Evolutionary conservation across 768 basidiomycete species (phyloP), one percentile per base, ranked within the genome.

Genomic region (Coprinopsis sp.): DNA sequence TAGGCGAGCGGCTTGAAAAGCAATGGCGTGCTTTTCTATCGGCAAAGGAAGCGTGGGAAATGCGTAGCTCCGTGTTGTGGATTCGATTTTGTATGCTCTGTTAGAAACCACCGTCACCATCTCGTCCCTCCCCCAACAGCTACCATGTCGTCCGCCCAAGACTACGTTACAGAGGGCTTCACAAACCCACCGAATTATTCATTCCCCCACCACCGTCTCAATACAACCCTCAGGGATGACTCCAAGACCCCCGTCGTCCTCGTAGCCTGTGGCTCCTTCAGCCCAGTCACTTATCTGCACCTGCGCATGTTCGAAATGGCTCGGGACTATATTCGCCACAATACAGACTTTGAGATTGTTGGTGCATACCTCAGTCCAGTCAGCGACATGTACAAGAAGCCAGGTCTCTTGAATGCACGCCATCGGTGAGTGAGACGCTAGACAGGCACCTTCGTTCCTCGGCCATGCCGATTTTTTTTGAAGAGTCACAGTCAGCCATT

Each of bases 291-390:
- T n/a, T 95, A 93, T 60, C 86, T 95, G 42, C 93, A 96, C 61
- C 80, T 97, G 51, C 89, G 96, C 55, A 97, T 99, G 93, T 99
- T 98, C 67, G 96, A 98, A 64, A 98, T 99, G 96, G 96, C 95
- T 46, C 88, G 87, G 68, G 96, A 98, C 73, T 93, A 92, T 59
- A 81, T 89, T 44, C 82, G 91, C 42, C 88, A 92, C 57, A 91
- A 93, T 64, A 92, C 91, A 38, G 73, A 88, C 53, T 96, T 90
- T 58, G 91, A 96, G 67, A 89, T 99, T 56, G 76, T 97, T 58
- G 96, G 88, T 22, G 93, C 92, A 2, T 98, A 97, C 69, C 81
- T 97, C 58, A 95, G 92, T 55, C 95, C 96, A 25, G 96, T 99
- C 62, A 87, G 82, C 59, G 93, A 95, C 73, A 73, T 78, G 73